Conservation (phyloP, 139 green algal species). For the Closterium sp. region DNA sequence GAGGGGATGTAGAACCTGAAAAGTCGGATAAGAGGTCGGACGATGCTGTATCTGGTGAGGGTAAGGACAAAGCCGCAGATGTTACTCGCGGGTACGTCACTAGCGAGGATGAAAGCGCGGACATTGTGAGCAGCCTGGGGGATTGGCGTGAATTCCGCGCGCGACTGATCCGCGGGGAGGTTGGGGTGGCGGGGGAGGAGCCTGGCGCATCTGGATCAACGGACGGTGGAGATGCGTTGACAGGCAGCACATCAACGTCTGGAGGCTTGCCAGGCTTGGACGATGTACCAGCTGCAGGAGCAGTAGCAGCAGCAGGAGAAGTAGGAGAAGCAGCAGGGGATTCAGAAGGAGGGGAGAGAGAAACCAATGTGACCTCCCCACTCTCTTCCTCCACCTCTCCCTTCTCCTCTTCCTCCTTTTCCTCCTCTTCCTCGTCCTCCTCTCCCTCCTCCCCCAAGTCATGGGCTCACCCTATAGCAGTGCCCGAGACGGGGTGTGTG, state of each 20-base stretch:
- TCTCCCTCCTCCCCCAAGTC: neutral
- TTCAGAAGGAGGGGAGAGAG: neutral
- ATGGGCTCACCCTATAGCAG: constrained; percentile 76
- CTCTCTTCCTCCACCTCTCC: neutral
- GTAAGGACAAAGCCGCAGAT: neutral
- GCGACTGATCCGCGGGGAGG: constrained; percentile 17
- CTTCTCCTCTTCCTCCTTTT: neutral
- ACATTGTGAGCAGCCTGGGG: neutral
- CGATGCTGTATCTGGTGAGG: neutral
- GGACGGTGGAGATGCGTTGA: neutral
- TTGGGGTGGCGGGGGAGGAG: neutral
- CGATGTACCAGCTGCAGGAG: neutral
- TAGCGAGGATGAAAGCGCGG: neutral
- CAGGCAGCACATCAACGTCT: neutral
- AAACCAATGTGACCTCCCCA: neutral
- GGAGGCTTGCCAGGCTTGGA: neutral
- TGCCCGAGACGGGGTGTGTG: constrained; percentile 75
- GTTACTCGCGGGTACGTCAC: neutral
- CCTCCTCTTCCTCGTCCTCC: neutral
- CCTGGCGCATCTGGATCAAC: neutral
- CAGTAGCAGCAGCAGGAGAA: too few species aligned
- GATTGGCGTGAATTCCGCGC: constrained; percentile 55
- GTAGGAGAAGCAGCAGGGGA: neutral
- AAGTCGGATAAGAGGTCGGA: neutral
- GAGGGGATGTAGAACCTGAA: neutral